A percentile compares a stretch with the other conserved stretches of the same genome.
Conservation (phyloP, 2,329 filamentous ascomycete genomes). For the Lomentospora prolificans region DNA sequence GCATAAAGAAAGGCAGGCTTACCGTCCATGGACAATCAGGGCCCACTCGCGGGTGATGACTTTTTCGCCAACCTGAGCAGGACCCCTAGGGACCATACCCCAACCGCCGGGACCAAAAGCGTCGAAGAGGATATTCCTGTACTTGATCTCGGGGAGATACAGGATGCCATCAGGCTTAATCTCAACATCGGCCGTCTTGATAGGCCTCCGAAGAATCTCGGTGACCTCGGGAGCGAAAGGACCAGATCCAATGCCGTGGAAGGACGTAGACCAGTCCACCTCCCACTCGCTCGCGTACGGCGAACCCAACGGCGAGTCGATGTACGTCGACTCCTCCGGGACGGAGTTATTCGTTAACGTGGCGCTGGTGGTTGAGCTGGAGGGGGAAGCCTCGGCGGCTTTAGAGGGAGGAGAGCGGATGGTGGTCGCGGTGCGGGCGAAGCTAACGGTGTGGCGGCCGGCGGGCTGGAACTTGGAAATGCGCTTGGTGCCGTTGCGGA, state of each 20-base stretch:
- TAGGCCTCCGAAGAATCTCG: constrained; percentile 55
- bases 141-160: constrained; percentile 97
- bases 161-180: constrained; percentile 96
- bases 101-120: constrained; percentile 94
- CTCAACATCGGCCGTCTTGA: constrained; percentile 72
- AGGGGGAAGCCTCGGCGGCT: neutral
- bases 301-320: constrained; percentile 9
- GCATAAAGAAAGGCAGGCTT: constrained; percentile 22
- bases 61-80: constrained; percentile 75
- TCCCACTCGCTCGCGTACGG: constrained; percentile 11
- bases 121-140: constrained; percentile 77
- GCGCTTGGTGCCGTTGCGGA: neutral
- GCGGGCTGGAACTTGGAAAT: neutral
- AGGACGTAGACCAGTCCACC: constrained; percentile 75
- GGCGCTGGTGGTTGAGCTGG: neutral
- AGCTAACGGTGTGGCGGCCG: neutral
- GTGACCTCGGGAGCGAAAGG: constrained; percentile 64
- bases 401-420: neutral
- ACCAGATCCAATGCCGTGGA: constrained; percentile 62
- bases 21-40: constrained; percentile 80
- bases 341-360: neutral
- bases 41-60: constrained; percentile 86
- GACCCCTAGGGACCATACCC: constrained; percentile 82
- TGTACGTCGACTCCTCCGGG: constrained; percentile 6
- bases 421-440: neutral